Base-by-base conservation (phyloP, 1,139 yeast species). In the Geotrichum australiense region DNA sequence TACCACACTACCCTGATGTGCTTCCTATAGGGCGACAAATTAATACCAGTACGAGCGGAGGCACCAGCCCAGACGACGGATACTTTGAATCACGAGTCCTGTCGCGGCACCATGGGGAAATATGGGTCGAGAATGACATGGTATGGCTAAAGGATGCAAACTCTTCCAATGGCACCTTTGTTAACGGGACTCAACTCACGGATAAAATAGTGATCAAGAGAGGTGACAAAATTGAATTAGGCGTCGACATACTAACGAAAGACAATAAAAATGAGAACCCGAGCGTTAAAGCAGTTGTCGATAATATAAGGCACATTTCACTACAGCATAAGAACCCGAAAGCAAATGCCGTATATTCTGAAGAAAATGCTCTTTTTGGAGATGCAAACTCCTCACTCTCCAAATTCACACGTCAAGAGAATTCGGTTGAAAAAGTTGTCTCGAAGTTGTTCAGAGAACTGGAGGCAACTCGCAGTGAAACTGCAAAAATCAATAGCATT, bases 71-170 rank as follows among this genome's bases (percentile, higher is more conserved):
- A 5, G 80, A 83, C 32, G 93, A 93, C 59, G 98, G 98, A 0
- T 89, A 76, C 61, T 91, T 91, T 58, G 98, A 91, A 60, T 86
- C 96, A 7, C 69, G 98, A 29, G 98, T 93, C 11, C 71, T 91
- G 40, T 81, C 94, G 34, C 70, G 99, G 51, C 91, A 84, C 55
- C 99, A 91, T 63, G 99, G 98, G 0, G 91, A 85, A 53, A 67
- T 91, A 49, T 86, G 77, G 69, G 78, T 87, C 31, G 89, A 82
- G 53, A 67, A 69, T 5, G 89, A 93, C n/a, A 72, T 73, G 46
- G 71, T 91, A 27, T 85, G 74, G 73, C 72, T 91, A 31, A 77
- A 80, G 53, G 99, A 91, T 63, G 71, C 87, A 53, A 86, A 87
- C 41, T 82, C 94, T 5, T 83, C 96, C 16, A 91, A 91, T 62